Percentiles rank a stretch among this genome's conserved stretches.
Conservation (phyloP, 1,284 basidiomycete species). For the Sparassis latifolia region DNA sequence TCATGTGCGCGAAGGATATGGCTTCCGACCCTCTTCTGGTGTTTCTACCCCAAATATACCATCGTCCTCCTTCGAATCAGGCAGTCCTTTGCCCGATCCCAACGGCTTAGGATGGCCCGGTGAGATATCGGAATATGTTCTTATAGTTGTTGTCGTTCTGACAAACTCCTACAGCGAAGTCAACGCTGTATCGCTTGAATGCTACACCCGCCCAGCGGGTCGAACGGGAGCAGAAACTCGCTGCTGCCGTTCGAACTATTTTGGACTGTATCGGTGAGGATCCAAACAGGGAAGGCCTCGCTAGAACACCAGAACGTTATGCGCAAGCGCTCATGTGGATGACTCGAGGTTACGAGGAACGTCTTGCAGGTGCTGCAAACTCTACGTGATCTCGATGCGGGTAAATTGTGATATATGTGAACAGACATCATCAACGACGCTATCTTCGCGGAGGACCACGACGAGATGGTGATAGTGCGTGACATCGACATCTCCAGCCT, state of each 20-base stretch:
- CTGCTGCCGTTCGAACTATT: conserved; percentile 84
- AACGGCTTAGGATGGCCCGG: conserved; percentile 95
- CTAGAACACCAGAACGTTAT: conserved; percentile 91
- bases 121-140: conserved; percentile 26
- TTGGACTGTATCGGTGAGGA: conserved; percentile 98
- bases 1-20: conserved; percentile 67
- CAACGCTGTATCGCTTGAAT: conserved; percentile 79
- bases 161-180: conserved; percentile 61
- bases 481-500: conserved; percentile 97
- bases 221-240: conserved; percentile 73
- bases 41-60: conserved; percentile 43
- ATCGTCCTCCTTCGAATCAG: conserved; percentile 13
- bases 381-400: conserved; percentile 1
- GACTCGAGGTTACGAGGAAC: conserved; percentile 98
- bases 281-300: conserved; percentile 88
- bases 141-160: conserved; percentile 1
- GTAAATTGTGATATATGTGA: conserved; percentile 1
- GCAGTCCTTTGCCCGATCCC: conserved; percentile 65
- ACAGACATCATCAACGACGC: conserved; percentile 98
- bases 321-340: conserved; percentile 98
- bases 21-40: conserved; percentile 68
- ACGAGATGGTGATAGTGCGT: conserved; percentile 98
- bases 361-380: conserved; percentile 62
- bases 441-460: conserved; percentile 98
- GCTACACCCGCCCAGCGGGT: conserved; percentile 69